phyloP scores from a whole-genome alignment of 805 yeast species.

The Metschnikowia continentalis region DNA sequence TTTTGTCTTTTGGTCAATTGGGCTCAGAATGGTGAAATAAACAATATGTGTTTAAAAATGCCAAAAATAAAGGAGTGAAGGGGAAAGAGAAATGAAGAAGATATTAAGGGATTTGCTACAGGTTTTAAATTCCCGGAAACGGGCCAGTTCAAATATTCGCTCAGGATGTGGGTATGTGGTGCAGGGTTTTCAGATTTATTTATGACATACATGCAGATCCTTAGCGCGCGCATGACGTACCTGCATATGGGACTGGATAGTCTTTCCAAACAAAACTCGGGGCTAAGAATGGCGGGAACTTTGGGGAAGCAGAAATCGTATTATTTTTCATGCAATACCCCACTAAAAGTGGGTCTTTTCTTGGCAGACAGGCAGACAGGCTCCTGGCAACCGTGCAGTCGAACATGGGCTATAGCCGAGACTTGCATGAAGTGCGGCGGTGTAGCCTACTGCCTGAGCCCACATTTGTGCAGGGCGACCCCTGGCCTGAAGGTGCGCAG shows the following conservation, averaged over 20 bases:
- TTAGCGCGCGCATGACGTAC: slow-evolving; percentile 1
- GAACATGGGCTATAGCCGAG: not conserved
- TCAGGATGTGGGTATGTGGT: not conserved
- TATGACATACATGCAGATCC: not conserved
- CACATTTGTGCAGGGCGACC: not conserved
- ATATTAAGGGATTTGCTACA: not conserved
- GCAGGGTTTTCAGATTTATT: not conserved
- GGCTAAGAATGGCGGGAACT: not conserved
- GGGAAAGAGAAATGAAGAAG: too few relatives aligned
- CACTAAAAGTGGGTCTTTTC: too few relatives aligned
- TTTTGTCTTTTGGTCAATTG: too few relatives aligned
- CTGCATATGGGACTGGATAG: not conserved
- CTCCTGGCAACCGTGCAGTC: too few relatives aligned
- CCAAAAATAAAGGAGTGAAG: not conserved
- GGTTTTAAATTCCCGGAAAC: not conserved
- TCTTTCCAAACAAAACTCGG: not conserved
- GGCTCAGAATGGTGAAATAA: too few relatives aligned
- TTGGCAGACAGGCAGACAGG: not conserved
- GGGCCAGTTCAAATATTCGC: not conserved
- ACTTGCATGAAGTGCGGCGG: not conserved
- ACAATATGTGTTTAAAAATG: too few relatives aligned
- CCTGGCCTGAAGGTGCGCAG: not conserved
- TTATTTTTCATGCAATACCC: not conserved
- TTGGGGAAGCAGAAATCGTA: not conserved
- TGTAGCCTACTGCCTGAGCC: not conserved